Conservation (phyloP, 345 rosid species). For the Salix purpurea region DNA sequence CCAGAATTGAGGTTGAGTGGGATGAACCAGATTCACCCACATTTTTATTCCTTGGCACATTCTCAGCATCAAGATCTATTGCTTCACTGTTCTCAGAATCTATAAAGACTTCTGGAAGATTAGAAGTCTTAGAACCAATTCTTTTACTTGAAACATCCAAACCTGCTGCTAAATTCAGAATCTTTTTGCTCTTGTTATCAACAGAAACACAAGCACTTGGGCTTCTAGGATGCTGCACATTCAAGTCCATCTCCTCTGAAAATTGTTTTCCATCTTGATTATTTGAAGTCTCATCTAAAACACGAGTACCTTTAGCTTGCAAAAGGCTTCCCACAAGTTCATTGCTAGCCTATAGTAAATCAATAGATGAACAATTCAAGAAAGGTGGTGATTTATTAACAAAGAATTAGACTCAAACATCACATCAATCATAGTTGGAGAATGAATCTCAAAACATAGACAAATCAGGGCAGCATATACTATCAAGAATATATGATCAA, state of each 20-base stretch:
- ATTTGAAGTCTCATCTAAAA: conserved; percentile 30
- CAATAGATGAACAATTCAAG: conserved; percentile 8
- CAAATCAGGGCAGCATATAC: neutral
- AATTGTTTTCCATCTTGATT: conserved; percentile 39
- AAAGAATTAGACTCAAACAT: neutral
- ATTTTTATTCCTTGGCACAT: conserved; percentile 32
- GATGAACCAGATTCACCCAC: conserved; percentile 31
- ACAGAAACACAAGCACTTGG: conserved; percentile 24
- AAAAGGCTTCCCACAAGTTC: conserved; percentile 46
- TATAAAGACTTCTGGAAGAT: conserved; percentile 38
- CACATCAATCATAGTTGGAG: neutral
- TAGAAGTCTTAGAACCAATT: conserved; percentile 28
- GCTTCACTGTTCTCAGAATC: conserved; percentile 29
- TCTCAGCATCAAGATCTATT: conserved; percentile 39
- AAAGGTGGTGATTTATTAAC: neutral
- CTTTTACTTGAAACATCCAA: conserved; percentile 36
- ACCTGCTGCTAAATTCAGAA: conserved; percentile 32
- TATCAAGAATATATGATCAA: neutral
- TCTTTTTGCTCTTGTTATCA: conserved; percentile 27
- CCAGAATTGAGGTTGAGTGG: conserved; percentile 63
- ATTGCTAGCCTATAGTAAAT: conserved; percentile 48
- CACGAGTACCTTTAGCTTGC: conserved; percentile 35
- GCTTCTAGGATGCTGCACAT: conserved; percentile 39
- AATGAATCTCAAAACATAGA: too few relatives aligned
- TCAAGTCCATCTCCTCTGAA: conserved; percentile 27